Conservation (phyloP, 2,329 filamentous ascomycete genomes). For the Pyrenochaeta sp. region DNA sequence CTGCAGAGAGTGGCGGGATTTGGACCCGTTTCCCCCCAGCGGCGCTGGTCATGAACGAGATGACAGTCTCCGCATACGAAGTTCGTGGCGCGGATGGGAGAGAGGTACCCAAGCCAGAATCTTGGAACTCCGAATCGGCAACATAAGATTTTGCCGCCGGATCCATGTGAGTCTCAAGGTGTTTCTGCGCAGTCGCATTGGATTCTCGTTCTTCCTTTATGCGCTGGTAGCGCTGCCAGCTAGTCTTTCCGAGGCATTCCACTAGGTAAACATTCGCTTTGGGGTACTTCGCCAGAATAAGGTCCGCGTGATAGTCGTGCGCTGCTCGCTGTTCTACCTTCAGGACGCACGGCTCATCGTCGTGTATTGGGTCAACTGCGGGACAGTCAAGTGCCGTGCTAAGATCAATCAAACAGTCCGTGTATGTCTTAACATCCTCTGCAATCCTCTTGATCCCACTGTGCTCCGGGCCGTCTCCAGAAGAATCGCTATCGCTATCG, state of each 20-base stretch:
- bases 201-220: slow-evolving; percentile 21
- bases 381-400: slow-evolving; percentile 24
- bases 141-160: slow-evolving; percentile 9
- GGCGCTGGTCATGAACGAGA: slow-evolving; percentile 27
- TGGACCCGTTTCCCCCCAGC: slow-evolving; percentile 15
- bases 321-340: slow-evolving; percentile 16
- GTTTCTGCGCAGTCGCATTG: slow-evolving; percentile 4
- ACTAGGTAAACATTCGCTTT: slow-evolving; percentile 11
- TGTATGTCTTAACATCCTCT: slow-evolving; percentile 20
- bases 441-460: slow-evolving; percentile 2
- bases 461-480: neutral
- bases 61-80: slow-evolving; percentile 25
- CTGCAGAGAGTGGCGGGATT: slow-evolving; percentile 27
- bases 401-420: slow-evolving; percentile 25
- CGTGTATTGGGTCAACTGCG: slow-evolving; percentile 19
- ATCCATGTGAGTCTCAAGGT: neutral
- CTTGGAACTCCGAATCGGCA: slow-evolving; percentile 26
- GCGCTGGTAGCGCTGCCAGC: slow-evolving; percentile 30
- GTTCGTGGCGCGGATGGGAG: slow-evolving; percentile 11
- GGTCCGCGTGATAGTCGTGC: slow-evolving; percentile 18
- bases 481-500: neutral
- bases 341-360: slow-evolving; percentile 10
- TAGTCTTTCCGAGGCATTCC: slow-evolving; percentile 25
- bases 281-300: slow-evolving; percentile 23
- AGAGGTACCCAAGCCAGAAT: slow-evolving; percentile 32